phyloP scores from a whole-genome alignment of 257 asterid genomes.

The Fraxinus quadrangulata region DNA sequence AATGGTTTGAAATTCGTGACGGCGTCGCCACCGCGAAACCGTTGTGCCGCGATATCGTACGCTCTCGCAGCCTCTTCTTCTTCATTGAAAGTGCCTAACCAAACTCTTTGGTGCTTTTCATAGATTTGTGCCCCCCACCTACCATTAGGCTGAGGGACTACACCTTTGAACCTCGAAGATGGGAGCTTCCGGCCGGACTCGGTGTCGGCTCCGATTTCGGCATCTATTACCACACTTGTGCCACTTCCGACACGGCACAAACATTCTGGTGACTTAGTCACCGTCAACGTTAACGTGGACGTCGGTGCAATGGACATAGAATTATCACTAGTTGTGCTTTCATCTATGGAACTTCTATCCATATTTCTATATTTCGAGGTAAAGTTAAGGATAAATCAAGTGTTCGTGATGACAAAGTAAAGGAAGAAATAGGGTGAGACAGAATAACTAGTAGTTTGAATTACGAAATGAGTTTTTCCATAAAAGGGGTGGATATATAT shows the following conservation, averaged over 20 bases:
- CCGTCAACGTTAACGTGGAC: conserved; percentile 30
- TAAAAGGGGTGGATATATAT: conserved; percentile 25
- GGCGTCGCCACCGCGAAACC: conserved; percentile 75
- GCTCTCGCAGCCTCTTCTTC: conserved; percentile 65
- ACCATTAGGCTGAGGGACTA: conserved; percentile 93
- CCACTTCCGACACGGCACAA: conserved; percentile 76
- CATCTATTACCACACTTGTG: conserved; percentile 50
- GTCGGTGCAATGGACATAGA: conserved; percentile 35
- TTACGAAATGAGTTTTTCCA: conserved; percentile 28
- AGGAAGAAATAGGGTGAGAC: conserved; percentile 15
- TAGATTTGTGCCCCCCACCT: conserved; percentile 95
- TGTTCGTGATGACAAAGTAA: not conserved
- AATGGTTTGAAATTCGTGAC: conserved; percentile 58
- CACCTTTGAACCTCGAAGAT: conserved; percentile 83
- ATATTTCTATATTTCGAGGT: conserved; percentile 13
- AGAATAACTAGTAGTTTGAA: conserved; percentile 2
- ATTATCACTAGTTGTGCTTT: conserved; percentile 55
- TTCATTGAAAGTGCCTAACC: conserved; percentile 68
- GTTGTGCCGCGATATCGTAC: conserved; percentile 68
- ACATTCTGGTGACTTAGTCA: conserved; percentile 45
- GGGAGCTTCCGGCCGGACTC: conserved; percentile 76
- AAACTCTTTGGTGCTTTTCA: conserved; percentile 74
- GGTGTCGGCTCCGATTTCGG: conserved; percentile 63
- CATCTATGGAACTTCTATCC: conserved; percentile 58
- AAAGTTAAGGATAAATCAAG: not conserved